phyloP scores from a whole-genome alignment of 768 basidiomycete genomes.

The Mycena maculata region DNA sequence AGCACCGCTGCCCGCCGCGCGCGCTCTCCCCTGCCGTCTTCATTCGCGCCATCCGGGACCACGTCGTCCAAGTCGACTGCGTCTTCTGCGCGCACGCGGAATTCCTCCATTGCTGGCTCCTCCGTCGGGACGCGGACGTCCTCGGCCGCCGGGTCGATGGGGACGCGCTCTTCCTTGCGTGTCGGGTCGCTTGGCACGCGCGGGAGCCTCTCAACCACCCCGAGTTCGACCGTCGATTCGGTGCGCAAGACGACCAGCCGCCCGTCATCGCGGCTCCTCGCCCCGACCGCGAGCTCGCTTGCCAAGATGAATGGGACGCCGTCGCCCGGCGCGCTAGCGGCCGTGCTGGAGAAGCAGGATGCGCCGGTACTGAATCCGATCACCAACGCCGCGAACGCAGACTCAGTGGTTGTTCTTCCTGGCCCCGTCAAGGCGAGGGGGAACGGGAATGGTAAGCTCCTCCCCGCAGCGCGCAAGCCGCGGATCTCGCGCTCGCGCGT shows the following conservation, averaged over 20 bases:
- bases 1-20: conserved; percentile 31
- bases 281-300: conserved; percentile 82
- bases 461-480: conserved; percentile 64
- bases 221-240: conserved; percentile 26
- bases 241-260: conserved; percentile 24
- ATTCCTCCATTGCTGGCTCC: conserved; percentile 45
- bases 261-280: conserved; percentile 61
- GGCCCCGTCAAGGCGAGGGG: conserved; percentile 50
- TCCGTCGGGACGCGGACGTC: conserved; percentile 57
- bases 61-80: conserved; percentile 38
- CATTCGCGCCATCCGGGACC: conserved; percentile 30
- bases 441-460: no score
- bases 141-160: conserved; percentile 41
- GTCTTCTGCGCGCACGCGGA: conserved; percentile 33
- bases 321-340: conserved; percentile 22
- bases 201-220: conserved; percentile 32
- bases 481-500: conserved; percentile 86
- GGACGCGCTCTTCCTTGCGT: conserved; percentile 44
- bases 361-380: conserved; percentile 44
- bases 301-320: conserved; percentile 60
- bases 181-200: conserved; percentile 44
- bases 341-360: conserved; percentile 29
- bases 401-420: conserved; percentile 19
- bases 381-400: conserved; percentile 48
- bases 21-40: conserved; percentile 31